Evolutionary conservation across 2,329 filamentous ascomycete species (phyloP).

Genomic region (Onygenales sp.): DNA sequence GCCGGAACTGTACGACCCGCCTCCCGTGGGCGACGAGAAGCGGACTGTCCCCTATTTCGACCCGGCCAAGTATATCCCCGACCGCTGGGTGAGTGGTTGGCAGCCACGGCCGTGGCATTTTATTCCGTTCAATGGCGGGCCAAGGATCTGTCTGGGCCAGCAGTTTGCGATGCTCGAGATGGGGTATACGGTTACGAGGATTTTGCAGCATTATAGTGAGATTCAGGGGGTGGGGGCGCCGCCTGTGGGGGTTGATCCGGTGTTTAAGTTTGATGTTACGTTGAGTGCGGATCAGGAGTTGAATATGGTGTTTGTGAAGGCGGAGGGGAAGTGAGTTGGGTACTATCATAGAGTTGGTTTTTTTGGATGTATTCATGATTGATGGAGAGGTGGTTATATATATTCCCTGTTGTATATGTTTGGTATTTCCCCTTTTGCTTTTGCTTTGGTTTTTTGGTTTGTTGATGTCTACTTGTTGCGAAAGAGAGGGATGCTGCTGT

Average conservation of each 20-base stretch:
- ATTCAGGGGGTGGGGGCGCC: constrained; percentile 24
- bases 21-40: constrained; percentile 2
- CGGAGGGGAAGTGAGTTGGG: constrained; percentile 9
- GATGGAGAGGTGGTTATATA: neutral
- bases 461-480: too few relatives aligned
- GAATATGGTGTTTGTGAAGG: constrained; percentile 30
- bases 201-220: constrained; percentile 33
- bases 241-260: constrained; percentile 26
- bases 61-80: constrained; percentile 38
- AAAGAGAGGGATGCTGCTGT: too few relatives aligned
- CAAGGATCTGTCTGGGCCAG: constrained; percentile 48
- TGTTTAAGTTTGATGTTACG: constrained; percentile 29
- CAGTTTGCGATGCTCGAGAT: constrained; percentile 53
- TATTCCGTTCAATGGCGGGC: constrained; percentile 45
- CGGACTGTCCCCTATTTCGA: constrained; percentile 29
- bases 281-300: constrained; percentile 28
- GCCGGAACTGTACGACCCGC: constrained; percentile 38
- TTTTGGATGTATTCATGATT: neutral
- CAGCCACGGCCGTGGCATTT: constrained; percentile 46
- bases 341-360: neutral
- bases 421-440: too few relatives aligned
- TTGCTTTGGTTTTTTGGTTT: too few relatives aligned
- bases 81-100: constrained; percentile 42
- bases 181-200: constrained; percentile 39
- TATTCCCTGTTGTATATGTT: too few relatives aligned